A percentile compares a stretch with the other conserved stretches of the same genome.
Conservation (phyloP, 164 flowering plant genomes). For the Magnolia changhungtana region DNA sequence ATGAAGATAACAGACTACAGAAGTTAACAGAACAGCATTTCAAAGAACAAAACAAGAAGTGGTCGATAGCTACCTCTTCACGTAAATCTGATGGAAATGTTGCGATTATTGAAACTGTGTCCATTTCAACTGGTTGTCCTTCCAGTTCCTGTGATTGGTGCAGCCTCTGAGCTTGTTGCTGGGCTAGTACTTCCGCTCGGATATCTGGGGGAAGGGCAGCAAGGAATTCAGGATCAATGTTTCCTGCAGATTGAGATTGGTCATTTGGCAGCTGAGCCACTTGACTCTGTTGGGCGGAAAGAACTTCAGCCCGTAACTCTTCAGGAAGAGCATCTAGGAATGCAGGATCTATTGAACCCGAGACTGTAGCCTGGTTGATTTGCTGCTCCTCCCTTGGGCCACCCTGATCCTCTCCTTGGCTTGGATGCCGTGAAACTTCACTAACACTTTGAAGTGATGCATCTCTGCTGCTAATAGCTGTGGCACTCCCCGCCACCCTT, state of each 20-base stretch:
- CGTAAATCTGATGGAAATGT: conserved; percentile 94
- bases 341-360: conserved; percentile 88
- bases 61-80: conserved; percentile 65
- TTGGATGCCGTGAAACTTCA: conserved; percentile 79
- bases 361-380: conserved; percentile 41
- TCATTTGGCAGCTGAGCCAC: conserved; percentile 61
- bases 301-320: conserved; percentile 94
- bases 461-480: conserved; percentile 55
- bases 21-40: neutral
- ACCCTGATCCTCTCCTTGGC: conserved; percentile 58
- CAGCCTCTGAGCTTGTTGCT: conserved; percentile 88
- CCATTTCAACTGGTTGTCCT: conserved; percentile 99
- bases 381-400: conserved; percentile 56
- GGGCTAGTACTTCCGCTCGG: conserved; percentile 93
- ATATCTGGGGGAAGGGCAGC: conserved; percentile 99
- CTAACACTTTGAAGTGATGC: conserved; percentile 70
- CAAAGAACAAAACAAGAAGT: neutral
- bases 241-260: conserved; percentile 65
- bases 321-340: conserved; percentile 99
- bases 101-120: conserved; percentile 95
- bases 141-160: conserved; percentile 93
- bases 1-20: neutral
- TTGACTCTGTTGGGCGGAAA: conserved; percentile 87
- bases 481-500: conserved; percentile 51
- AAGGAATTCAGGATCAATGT: conserved; percentile 99